Percentiles rank a stretch among this genome's conserved stretches.
These are phyloP conservation scores for Flaveria linearis DNA, from an alignment of 129 eudicot species.

Conservation along the genomic window DNA sequence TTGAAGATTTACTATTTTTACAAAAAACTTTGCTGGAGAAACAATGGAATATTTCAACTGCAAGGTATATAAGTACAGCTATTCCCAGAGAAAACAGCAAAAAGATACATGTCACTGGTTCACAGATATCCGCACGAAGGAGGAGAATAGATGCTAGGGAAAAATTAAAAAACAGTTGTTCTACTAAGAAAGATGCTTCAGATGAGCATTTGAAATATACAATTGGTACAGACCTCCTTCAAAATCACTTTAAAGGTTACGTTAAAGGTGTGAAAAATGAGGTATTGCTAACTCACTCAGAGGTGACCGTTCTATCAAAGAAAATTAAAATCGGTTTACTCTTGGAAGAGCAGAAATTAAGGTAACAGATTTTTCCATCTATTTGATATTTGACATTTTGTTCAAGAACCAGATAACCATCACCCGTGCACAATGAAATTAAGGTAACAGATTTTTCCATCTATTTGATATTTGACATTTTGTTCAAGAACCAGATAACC, in stretches of 20 bases:
- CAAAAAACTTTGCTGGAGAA: constrained; percentile 89
- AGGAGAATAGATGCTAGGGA: constrained; percentile 62
- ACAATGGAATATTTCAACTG: constrained; percentile 79
- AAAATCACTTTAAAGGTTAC: constrained; percentile 64
- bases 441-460: constrained; percentile 45
- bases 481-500: not conserved
- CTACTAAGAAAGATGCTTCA: constrained; percentile 27
- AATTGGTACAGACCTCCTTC: constrained; percentile 64
- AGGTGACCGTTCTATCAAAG: constrained; percentile 70
- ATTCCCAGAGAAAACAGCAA: constrained; percentile 27
- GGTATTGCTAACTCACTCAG: constrained; percentile 68
- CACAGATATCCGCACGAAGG: constrained; percentile 78
- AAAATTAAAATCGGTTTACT: constrained; percentile 61
- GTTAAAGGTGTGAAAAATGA: constrained; percentile 69
- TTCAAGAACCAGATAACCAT: constrained; percentile 21
- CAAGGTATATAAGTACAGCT: constrained; percentile 15
- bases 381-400: not conserved
- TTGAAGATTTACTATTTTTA: constrained; percentile 73
- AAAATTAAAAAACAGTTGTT: constrained; percentile 33
- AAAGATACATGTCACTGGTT: constrained; percentile 50
- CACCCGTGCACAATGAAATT: not conserved
- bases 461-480: not conserved
- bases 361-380: constrained; percentile 39
- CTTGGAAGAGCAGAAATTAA: constrained; percentile 64
- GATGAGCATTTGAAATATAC: constrained; percentile 36